These are phyloP conservation scores for Acanthamoeba rhysodes DNA, from an alignment of 208 protist genomes.

Conservation along the genomic window DNA sequence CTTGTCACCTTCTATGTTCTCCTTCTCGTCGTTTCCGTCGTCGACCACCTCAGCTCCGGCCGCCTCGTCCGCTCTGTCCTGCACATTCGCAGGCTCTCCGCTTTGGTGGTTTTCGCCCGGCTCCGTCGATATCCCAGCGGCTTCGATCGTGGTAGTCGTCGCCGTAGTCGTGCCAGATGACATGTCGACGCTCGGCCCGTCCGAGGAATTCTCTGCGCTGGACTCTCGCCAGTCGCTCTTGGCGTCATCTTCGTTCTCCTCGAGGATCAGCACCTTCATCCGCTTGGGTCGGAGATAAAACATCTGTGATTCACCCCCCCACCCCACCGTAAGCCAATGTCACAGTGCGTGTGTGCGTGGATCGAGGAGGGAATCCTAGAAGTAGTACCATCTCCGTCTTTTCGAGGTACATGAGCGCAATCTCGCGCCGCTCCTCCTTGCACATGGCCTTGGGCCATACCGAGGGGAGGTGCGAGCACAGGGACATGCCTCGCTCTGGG, in stretches of 20 bases:
- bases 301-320: background rate
- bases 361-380: too few species aligned
- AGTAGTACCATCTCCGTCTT: background rate
- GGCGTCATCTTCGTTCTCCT: background rate
- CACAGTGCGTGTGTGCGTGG: background rate
- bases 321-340: too few species aligned
- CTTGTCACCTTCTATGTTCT: background rate
- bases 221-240: too few species aligned
- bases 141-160: too few species aligned
- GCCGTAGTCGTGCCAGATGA: too few species aligned
- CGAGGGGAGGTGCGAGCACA: constrained; percentile 7
- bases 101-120: too few species aligned
- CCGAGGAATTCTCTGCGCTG: too few species aligned
- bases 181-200: too few species aligned
- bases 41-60: background rate
- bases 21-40: background rate
- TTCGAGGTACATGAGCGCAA: constrained; percentile 13
- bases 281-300: constrained; percentile 33
- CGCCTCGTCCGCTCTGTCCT: background rate
- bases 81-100: too few species aligned
- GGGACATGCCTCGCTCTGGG: constrained; percentile 25
- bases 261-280: constrained; percentile 53
- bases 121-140: too few species aligned
- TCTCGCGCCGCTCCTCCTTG: background rate
- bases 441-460: constrained; percentile 16